A percentile compares a stretch with the other conserved stretches of the same genome.
Evolutionary conservation across 495 filamentous ascomycete genomes (phyloP).

Genomic region (Barbatosphaeria neglecta): DNA sequence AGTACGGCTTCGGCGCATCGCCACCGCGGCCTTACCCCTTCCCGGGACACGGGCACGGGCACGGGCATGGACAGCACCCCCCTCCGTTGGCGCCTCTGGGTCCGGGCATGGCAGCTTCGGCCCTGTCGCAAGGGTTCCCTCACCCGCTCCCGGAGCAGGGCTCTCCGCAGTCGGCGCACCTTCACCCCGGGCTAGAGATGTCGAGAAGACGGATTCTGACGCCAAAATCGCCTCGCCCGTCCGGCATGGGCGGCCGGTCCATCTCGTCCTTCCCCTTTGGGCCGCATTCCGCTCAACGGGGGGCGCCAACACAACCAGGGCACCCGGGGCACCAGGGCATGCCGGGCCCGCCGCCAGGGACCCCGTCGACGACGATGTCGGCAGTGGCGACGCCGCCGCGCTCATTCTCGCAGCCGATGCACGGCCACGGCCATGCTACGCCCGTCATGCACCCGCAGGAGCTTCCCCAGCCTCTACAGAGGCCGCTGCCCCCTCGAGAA

Average conservation of each 20-base stretch:
- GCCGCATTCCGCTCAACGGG: constrained; percentile 2
- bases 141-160: constrained; percentile 19
- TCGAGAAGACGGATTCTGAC: constrained; percentile 48
- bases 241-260: constrained; percentile 29
- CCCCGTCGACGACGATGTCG: constrained; percentile 20
- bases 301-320: too few species aligned
- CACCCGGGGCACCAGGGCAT: constrained; percentile 5
- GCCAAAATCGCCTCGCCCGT: constrained; percentile 49
- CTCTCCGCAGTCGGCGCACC: constrained; percentile 28
- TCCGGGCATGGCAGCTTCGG: constrained; percentile 11
- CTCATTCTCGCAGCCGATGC: constrained; percentile 27
- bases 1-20: constrained; percentile 17
- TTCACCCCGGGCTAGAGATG: constrained; percentile 22
- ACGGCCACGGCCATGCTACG: constrained; percentile 17
- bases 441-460: constrained; percentile 15
- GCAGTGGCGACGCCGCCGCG: constrained; percentile 20
- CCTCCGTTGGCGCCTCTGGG: constrained; percentile 13
- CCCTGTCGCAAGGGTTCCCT: constrained; percentile 16
- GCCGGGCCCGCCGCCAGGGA: constrained; percentile 13
- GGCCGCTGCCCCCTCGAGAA: not conserved
- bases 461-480: constrained; percentile 2
- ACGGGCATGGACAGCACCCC: not conserved
- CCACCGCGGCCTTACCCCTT: constrained; percentile 18
- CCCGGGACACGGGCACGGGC: constrained; percentile 9
- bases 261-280: constrained; percentile 6